A percentile compares a stretch with the other conserved stretches of the same genome.
phyloP scores from a whole-genome alignment of 345 rosid genomes.

The Abelmoschus esculentus region DNA sequence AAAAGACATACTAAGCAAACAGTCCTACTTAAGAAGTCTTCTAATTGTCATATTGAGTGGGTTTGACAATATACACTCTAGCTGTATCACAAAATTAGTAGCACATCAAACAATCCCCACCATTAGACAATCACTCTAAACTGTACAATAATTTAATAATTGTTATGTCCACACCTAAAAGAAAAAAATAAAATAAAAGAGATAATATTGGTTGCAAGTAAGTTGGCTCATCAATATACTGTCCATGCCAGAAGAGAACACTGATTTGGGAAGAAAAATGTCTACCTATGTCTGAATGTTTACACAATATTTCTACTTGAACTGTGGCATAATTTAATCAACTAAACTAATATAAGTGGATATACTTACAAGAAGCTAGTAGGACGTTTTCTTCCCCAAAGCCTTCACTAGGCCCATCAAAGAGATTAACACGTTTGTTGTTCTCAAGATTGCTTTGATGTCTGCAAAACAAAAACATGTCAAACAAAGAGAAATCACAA shows the following conservation, averaged over 20 bases:
- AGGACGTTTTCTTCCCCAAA: constrained; percentile 69
- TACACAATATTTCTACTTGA: neutral
- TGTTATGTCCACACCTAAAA: neutral
- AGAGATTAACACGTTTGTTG: constrained; percentile 81
- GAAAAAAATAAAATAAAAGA: neutral
- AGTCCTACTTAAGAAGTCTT: too few species aligned
- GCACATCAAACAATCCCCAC: neutral
- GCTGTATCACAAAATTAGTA: neutral
- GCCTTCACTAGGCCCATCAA: constrained; percentile 73
- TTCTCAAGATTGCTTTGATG: constrained; percentile 68
- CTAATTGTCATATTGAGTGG: neutral
- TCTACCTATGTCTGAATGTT: neutral
- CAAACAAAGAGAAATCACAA: constrained; percentile 10
- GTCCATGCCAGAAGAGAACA: neutral
- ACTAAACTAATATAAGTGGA: neutral
- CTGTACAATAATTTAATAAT: neutral
- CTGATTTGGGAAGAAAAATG: neutral
- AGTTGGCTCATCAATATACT: neutral
- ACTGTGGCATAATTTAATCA: neutral
- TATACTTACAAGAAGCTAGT: constrained; percentile 70
- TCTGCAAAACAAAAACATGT: constrained; percentile 33
- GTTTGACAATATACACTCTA: neutral
- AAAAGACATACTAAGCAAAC: too few species aligned
- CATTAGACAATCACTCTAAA: neutral
- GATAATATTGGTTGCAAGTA: neutral